Evolutionary conservation across 1,284 basidiomycete species (phyloP), one percentile per base, ranked within the genome.

Genomic region (Ustilago nuda): DNA sequence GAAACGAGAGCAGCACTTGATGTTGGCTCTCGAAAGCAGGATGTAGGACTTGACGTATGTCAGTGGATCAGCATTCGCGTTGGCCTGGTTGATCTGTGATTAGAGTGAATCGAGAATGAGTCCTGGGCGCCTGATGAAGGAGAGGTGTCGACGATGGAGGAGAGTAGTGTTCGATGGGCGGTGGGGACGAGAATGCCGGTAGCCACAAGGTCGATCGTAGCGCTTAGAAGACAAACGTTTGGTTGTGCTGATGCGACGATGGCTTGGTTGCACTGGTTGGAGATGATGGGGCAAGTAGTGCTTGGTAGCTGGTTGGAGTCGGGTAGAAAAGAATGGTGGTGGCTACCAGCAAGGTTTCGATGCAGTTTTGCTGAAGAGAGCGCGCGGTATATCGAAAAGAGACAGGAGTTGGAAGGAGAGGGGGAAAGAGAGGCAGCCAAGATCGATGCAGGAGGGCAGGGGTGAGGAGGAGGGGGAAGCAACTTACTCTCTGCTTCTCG

Each of bases 61-160:
- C 15, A 56, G 27, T 30, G 41, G 39, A 17, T 27, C 37, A 56
- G 41, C 55, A 56, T 56, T 41, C 41, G 55, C 30, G 55, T 43
- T 41, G 13, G 53, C 27, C 36, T 32, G 23, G 39, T 1, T 13
- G 27, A n/a, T 6, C 27, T 50, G 30, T 32, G 48, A 4, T 32
- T 12, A 8, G 48, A 50, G 8, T 45, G 13, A 9, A 13, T 30
- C 27, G 48, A 50, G 13, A 48, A 13, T 13, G 7, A 30, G 19
- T 13, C 45, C 19, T 11, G 45, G 19, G 19, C 45, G 45, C 19
- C 3, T 27, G 13, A 27, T 23, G 17, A 13, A 9, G 19, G 23
- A 23, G 19, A 7, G 45, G 45, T 17, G 45, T 39, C 3, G n/a
- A 19, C 9, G 45, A 30, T 23, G 8, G 13, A 48, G 45, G 17